Percentiles rank a stretch among this genome's conserved stretches.
Evolutionary conservation across 176 grass and related monocot genomes (phyloP).

Genomic region (Neostapfia colusana): DNA sequence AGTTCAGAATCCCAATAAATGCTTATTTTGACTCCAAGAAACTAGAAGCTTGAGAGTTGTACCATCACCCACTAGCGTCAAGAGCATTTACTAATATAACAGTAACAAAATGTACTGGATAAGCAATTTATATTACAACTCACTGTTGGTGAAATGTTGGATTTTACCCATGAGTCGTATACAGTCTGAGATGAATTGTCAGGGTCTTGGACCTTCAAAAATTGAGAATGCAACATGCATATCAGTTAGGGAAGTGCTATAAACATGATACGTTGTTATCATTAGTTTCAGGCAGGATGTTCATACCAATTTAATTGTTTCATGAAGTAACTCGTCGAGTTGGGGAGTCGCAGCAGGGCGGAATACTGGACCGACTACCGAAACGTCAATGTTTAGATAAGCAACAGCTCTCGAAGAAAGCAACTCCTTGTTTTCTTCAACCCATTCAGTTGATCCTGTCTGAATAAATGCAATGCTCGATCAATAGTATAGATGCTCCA

Average conservation of each 20-base stretch:
- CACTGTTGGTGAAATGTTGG: constrained; percentile 41
- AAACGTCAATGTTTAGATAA: constrained; percentile 77
- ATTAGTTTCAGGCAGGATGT: neutral
- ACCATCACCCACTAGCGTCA: neutral
- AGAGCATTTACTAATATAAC: neutral
- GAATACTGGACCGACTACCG: constrained; percentile 57
- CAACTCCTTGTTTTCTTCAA: constrained; percentile 85
- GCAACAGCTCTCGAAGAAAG: constrained; percentile 68
- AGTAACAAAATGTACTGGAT: neutral
- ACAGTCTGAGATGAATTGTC: constrained; percentile 79
- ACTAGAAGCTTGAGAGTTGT: neutral
- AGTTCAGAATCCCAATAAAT: neutral
- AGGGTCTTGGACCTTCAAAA: constrained; percentile 86
- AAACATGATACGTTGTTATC: neutral
- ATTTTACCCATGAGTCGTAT: constrained; percentile 66
- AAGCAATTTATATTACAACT: constrained; percentile 41
- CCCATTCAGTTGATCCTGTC: constrained; percentile 97
- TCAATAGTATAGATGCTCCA: neutral
- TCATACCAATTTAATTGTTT: constrained; percentile 71
- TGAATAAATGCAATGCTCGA: constrained; percentile 35
- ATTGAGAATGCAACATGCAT: constrained; percentile 1
- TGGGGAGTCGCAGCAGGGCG: constrained; percentile 64
- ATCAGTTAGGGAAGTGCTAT: neutral
- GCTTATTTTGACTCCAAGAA: neutral
- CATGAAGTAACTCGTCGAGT: constrained; percentile 67